Evolutionary conservation across 2,329 filamentous ascomycete species (phyloP), one percentile per base, ranked within the genome.

Genomic region (Sporothrix pallida): DNA sequence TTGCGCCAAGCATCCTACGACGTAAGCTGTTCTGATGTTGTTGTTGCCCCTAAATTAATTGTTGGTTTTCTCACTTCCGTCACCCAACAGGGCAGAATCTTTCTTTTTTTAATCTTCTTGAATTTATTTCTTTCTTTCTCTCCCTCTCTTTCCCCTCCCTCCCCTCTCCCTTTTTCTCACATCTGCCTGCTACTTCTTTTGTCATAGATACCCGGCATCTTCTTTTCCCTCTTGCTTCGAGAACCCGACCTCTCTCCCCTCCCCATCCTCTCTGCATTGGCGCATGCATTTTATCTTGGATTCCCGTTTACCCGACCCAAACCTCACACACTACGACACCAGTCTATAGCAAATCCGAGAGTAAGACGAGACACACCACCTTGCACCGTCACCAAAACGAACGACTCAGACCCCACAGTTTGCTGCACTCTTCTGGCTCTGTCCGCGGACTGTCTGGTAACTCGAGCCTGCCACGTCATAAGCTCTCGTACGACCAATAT

Each of bases 1-100:
- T 65, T 74, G 70, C 73, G 73, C 72, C 73, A 69, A 74, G 73
- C 73, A 72, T 52, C 68, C 48, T 44, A 50, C 52, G 23, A 62
- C 20, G 50, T 72, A 72, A 56, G 58, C 70, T 72, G 10, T 72
- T 20, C 46, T n/a, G 12, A 31, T 71, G 60, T 62, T 73, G 48
- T 70, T 54, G 48, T 63, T 71, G 56, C 50, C 67, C 52, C 44
- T 52, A 62, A 54, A 42, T 54, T 56, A 62, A 15, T n/a, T 62
- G 54, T n/a, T 71, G 23, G 54, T 46, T 71, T 46, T 62, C 37
- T 50, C 54, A 23, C 54, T 60, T 48, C 46, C 17, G n/a, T 50
- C 69, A 44, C 37, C 9, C 23, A 37, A 10, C 12, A 8, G 15
- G 44, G 10, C 26, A 69, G 23, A 54, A 23, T 10, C 15, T 8